Percentiles rank a stretch among this genome's conserved stretches.
Evolutionary conservation across 768 basidiomycete species (phyloP).

Genomic region (Amanita brunnescens): DNA sequence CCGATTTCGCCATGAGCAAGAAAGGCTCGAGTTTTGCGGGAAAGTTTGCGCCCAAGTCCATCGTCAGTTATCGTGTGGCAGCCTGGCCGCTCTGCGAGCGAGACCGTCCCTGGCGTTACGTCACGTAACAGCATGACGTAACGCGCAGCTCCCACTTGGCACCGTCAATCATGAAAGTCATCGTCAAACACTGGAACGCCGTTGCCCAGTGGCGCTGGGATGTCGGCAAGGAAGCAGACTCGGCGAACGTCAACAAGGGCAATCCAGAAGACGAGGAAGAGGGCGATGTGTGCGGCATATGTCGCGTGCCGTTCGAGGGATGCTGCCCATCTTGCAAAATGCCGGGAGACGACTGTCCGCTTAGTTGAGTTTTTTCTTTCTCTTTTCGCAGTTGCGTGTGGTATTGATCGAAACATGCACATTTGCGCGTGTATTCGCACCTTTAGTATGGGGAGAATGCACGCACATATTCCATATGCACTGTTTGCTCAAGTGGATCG

Average conservation of each 20-base stretch:
- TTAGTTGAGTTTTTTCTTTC: conserved; percentile 41
- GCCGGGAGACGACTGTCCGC: conserved; percentile 92
- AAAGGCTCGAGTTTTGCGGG: conserved; percentile 79
- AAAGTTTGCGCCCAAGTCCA: conserved; percentile 60
- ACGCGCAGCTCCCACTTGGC: too few relatives aligned
- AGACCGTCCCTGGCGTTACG: not conserved
- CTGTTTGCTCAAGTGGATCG: conserved; percentile 94
- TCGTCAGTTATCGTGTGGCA: conserved; percentile 17
- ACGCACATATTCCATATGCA: conserved; percentile 99
- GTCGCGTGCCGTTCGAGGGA: conserved; percentile 85
- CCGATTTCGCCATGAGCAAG: conserved; percentile 83
- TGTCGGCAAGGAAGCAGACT: conserved; percentile 24
- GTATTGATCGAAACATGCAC: not conserved
- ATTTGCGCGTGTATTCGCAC: too few relatives aligned
- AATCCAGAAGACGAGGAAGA: conserved; percentile 37
- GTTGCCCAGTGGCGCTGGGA: conserved; percentile 91
- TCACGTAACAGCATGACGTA: not conserved
- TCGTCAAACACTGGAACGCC: conserved; percentile 78
- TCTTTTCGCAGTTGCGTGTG: too few relatives aligned
- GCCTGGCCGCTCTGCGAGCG: too few relatives aligned
- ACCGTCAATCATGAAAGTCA: conserved; percentile 70
- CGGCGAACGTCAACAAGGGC: conserved; percentile 18
- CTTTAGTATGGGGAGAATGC: conserved; percentile 95
- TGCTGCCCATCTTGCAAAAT: conserved; percentile 95
- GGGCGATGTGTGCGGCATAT: conserved; percentile 74